A percentile compares a stretch with the other conserved stretches of the same genome.
Evolutionary conservation across 805 yeast species (phyloP).

Genomic region (Spathaspora hagerdaliae): DNA sequence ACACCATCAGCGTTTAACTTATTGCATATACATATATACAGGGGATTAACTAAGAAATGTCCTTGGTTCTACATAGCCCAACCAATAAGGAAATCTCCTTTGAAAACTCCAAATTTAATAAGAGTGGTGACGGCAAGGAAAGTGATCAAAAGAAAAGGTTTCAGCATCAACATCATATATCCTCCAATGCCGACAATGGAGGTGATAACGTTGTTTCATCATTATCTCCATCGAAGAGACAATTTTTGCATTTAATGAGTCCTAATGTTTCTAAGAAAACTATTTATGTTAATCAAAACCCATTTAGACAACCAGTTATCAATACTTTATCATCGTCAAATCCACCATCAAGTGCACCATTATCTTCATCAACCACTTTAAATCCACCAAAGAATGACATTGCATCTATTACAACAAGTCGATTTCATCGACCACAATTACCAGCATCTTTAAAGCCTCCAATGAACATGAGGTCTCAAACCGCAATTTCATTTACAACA

Average conservation of each 20-base stretch:
- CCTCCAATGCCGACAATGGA: not conserved
- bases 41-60: not conserved
- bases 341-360: not conserved
- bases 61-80: not conserved
- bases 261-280: slow-evolving; percentile 30
- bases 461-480: slow-evolving; percentile 20
- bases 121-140: too few species aligned
- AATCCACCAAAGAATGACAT: not conserved
- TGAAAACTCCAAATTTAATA: not conserved
- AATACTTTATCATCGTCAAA: not conserved
- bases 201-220: not conserved
- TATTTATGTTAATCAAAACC: slow-evolving; percentile 15
- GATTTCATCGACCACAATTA: slow-evolving; percentile 10
- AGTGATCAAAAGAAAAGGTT: not conserved
- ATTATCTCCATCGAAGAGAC: slow-evolving; percentile 18
- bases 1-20: too few species aligned
- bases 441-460: slow-evolving; percentile 17
- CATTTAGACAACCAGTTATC: not conserved
- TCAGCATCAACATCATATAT: not conserved
- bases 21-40: too few species aligned
- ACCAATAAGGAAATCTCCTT: not conserved
- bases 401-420: not conserved
- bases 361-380: not conserved
- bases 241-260: slow-evolving; percentile 30
- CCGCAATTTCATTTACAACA: slow-evolving; percentile 18